Conservation (phyloP, 169 alveolate species). For the Cryptosporidium baileyi region DNA sequence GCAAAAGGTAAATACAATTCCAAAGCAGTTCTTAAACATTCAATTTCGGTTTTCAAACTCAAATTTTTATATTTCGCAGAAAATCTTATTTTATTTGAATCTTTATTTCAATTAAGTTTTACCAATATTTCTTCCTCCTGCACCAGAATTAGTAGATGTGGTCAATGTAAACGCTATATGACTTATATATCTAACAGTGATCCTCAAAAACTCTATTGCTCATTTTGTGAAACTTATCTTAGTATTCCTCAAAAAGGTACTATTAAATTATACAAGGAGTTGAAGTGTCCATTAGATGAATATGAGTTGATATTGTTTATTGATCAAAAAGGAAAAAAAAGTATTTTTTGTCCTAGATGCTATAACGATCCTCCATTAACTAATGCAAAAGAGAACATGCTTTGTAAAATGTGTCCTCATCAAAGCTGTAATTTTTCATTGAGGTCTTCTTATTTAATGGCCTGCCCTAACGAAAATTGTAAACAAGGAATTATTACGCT, state of each 20-base stretch:
- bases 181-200: slow-evolving; percentile 71
- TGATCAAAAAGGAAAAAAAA: slow-evolving; percentile 71
- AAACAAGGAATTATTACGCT: slow-evolving; percentile 32
- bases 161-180: slow-evolving; percentile 81
- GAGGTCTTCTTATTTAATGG: slow-evolving; percentile 31
- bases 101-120: slow-evolving; percentile 75
- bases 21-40: slow-evolving; percentile 82
- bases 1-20: slow-evolving; percentile 89
- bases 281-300: slow-evolving; percentile 83
- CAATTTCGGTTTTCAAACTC: slow-evolving; percentile 84
- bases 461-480: slow-evolving; percentile 30
- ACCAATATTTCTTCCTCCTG: slow-evolving; percentile 74
- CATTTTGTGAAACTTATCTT: slow-evolving; percentile 77
- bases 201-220: slow-evolving; percentile 79
- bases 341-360: slow-evolving; percentile 80
- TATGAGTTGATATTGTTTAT: slow-evolving; percentile 77
- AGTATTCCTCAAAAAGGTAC: slow-evolving; percentile 81
- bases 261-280: slow-evolving; percentile 79
- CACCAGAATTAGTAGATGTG: slow-evolving; percentile 78
- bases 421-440: slow-evolving; percentile 15
- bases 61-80: slow-evolving; percentile 82
- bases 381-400: slow-evolving; percentile 20
- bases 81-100: slow-evolving; percentile 78
- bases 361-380: slow-evolving; percentile 82
- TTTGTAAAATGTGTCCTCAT: slow-evolving; percentile 42